phyloP scores from a whole-genome alignment of 2,329 filamentous ascomycete genomes.

The Beauveria rudraprayagi region DNA sequence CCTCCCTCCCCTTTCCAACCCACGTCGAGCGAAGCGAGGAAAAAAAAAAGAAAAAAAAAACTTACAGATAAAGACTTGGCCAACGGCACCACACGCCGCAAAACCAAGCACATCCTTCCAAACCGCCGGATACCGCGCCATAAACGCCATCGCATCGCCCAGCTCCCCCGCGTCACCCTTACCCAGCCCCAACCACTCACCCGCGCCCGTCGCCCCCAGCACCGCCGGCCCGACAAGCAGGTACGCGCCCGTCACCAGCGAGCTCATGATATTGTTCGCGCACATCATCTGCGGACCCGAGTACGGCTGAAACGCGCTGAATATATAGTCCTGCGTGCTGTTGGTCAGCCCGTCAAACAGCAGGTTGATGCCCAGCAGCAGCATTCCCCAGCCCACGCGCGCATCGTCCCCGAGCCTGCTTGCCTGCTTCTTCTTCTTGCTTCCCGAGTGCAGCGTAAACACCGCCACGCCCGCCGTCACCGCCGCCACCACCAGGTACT shows the following conservation, averaged over 20 bases:
- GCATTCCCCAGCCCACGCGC: constrained; percentile 68
- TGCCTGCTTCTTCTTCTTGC: constrained; percentile 34
- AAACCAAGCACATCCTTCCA: constrained; percentile 87
- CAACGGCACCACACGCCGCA: constrained; percentile 80
- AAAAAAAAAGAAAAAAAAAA: constrained; percentile 13
- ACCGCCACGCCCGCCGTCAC: constrained; percentile 90
- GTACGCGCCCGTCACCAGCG: constrained; percentile 66
- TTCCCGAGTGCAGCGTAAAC: constrained; percentile 80
- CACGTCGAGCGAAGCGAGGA: constrained; percentile 2
- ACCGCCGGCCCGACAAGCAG: constrained; percentile 66
- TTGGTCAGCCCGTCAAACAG: constrained; percentile 96
- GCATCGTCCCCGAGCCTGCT: constrained; percentile 38
- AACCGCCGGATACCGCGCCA: constrained; percentile 70
- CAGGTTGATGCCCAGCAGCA: constrained; percentile 80
- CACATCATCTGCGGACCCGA: constrained; percentile 99
- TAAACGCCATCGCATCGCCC: constrained; percentile 68
- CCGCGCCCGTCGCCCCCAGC: constrained; percentile 58
- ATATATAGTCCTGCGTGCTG: constrained; percentile 93
- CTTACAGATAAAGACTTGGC: constrained; percentile 90
- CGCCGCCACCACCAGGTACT: constrained; percentile 85
- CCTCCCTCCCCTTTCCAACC: not conserved
- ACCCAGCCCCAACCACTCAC: constrained; percentile 60
- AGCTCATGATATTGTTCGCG: constrained; percentile 85
- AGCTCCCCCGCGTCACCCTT: constrained; percentile 67
- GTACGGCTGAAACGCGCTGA: constrained; percentile 69